Evolutionary conservation across 768 basidiomycete species (phyloP).

Genomic region (Lactifluus piperatus): DNA sequence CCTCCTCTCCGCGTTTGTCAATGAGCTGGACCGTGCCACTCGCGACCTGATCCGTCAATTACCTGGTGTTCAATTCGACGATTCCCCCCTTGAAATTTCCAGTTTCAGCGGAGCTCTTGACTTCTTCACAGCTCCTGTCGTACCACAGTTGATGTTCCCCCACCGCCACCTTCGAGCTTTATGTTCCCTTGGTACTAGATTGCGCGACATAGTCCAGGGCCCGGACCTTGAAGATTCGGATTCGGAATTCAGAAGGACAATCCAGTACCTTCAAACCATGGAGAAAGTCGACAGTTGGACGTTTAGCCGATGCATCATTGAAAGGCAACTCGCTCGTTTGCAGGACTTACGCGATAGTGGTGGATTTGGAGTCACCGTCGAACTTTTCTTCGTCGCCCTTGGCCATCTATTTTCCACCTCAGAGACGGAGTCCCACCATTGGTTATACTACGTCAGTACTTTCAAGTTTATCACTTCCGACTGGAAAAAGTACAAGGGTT

Average conservation of each 20-base stretch:
- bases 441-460: neutral
- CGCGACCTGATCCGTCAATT: neutral
- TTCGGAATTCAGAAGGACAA: no score
- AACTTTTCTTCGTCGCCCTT: slow-evolving; percentile 1
- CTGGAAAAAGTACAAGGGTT: neutral
- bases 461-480: slow-evolving; percentile 3
- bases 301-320: neutral
- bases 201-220: neutral
- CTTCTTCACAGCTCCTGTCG: neutral
- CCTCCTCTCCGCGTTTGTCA: no score
- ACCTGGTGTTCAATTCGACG: neutral
- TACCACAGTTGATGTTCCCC: neutral
- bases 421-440: no score
- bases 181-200: neutral
- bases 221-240: neutral
- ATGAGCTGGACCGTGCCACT: no score
- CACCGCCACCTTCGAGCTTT: neutral
- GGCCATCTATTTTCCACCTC: neutral
- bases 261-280: no score
- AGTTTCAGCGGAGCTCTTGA: neutral
- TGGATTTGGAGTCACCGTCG: slow-evolving; percentile 3
- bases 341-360: neutral
- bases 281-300: neutral
- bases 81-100: accelerated
- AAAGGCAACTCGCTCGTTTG: neutral